Conservation (phyloP, 2,329 filamentous ascomycete species). For the Ophiostoma fasciatum region DNA sequence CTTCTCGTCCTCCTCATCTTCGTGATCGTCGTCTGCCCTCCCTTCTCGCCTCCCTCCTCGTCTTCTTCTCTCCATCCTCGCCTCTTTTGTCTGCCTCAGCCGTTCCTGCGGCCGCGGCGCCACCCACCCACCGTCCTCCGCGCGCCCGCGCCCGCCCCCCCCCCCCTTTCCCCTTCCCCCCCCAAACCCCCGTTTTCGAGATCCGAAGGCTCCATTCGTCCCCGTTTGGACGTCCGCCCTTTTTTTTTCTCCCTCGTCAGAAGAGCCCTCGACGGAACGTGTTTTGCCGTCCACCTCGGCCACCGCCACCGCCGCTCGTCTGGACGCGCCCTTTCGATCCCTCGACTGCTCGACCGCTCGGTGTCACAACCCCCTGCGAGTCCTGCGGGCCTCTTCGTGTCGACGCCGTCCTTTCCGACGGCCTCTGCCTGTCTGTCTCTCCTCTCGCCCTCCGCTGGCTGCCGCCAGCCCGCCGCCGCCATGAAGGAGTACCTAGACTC, state of each 20-base stretch:
- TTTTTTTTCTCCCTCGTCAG: not conserved
- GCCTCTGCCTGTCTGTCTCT: not conserved
- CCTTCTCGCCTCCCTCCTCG: conserved; percentile 1
- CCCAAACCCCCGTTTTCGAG: conserved; percentile 7
- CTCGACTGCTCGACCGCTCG: too few species aligned
- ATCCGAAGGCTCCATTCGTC: conserved; percentile 7
- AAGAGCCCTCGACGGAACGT: too few species aligned
- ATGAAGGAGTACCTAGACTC: conserved; percentile 53
- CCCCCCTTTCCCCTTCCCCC: not conserved
- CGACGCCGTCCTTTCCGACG: not conserved
- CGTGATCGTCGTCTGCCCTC: not conserved
- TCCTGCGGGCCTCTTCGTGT: too few species aligned
- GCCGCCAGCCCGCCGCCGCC: conserved; percentile 13
- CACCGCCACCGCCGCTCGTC: not conserved
- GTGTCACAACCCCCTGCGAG: not conserved
- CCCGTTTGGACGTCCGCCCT: conserved; percentile 2
- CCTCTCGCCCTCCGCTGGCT: conserved; percentile 1
- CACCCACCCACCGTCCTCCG: too few species aligned
- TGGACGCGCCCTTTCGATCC: too few species aligned
- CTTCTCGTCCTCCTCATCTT: not conserved
- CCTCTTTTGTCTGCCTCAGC: not conserved
- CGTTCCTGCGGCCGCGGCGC: too few species aligned
- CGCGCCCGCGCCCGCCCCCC: not conserved
- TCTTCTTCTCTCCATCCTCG: not conserved
- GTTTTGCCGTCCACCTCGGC: not conserved